Evolutionary conservation across 176 grass and related monocot genomes (phyloP).

Genomic region (Carex littledalei): DNA sequence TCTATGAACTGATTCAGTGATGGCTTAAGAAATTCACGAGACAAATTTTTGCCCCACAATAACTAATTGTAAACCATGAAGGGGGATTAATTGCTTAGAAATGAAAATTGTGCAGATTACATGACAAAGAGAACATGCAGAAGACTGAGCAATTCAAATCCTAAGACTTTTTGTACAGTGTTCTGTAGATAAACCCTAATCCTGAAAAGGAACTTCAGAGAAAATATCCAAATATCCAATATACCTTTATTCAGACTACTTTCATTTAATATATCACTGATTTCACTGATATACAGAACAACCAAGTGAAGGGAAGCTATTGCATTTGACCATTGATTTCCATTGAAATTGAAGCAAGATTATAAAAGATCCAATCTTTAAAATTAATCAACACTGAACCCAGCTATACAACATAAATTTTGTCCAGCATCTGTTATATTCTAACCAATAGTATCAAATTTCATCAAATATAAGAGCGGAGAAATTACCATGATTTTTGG

Average conservation of each 20-base stretch:
- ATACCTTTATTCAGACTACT: not conserved
- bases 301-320: not conserved
- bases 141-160: not conserved
- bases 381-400: not conserved
- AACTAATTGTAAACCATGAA: not conserved
- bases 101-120: not conserved
- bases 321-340: not conserved
- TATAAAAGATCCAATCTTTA: not conserved
- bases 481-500: constrained; percentile 60
- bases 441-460: not conserved
- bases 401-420: not conserved
- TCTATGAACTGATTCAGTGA: not conserved
- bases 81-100: not conserved
- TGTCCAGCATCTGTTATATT: not conserved
- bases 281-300: not conserved
- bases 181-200: not conserved
- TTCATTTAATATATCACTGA: not conserved
- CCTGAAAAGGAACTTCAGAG: not conserved
- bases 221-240: not conserved
- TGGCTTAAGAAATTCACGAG: not conserved
- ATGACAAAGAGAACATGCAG: not conserved
- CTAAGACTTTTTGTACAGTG: not conserved
- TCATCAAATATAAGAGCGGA: not conserved
- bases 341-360: not conserved
- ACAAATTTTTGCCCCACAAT: not conserved